Evolutionary conservation across 2,329 filamentous ascomycete species (phyloP), one percentile per base, ranked within the genome.

Genomic region (Exophiala sp.): DNA sequence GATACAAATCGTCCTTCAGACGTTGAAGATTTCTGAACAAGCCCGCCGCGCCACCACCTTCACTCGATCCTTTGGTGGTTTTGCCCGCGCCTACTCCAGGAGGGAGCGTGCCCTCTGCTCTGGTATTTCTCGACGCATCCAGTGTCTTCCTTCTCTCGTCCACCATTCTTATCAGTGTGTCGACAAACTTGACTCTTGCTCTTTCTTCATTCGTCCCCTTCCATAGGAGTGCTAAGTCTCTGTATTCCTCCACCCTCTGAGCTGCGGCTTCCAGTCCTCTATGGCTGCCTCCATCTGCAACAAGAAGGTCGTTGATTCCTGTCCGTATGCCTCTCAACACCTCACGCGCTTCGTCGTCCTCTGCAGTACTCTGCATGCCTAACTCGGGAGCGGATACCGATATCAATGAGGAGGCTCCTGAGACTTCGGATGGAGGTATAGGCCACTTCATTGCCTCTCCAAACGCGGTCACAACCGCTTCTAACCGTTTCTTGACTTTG

Each of bases 391-490:
- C 89, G 0, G 91, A 95, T 10, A 96, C 90, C 5, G 89, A 95
- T 43, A 96, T 84, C 65, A 96, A 91, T 0, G 88, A 91, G 1
- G 89, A 92, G 42, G 86, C 83, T 52, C 95, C 82, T 0, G 88
- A 92, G 10, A 91, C 73, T 67, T 96, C 91, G 0, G 89, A 95
- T 0, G 92, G 91, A 1, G 92, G 89, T 46, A 96, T 84, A 1
- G 89, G 87, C 80, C 95, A 97, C 63, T 95, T 87, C 89, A 97
- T 96, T 32, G 94, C 92, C 64, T 95, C 87, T 38, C 91, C 92
- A 69, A 99, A 99, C 1, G 86, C 87, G 69, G 89, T 88, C 65
- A 97, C 91, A 20, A 97, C 91, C 1, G 85, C 81, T 61, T 97
- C 91, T 12, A 99, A 80, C n/a, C 91, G 87, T 1, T 83, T 75